Percentiles rank a stretch among this genome's conserved stretches.
phyloP scores from a whole-genome alignment of 2,329 filamentous ascomycete species.

The Exophiala phaeomuriformis region DNA sequence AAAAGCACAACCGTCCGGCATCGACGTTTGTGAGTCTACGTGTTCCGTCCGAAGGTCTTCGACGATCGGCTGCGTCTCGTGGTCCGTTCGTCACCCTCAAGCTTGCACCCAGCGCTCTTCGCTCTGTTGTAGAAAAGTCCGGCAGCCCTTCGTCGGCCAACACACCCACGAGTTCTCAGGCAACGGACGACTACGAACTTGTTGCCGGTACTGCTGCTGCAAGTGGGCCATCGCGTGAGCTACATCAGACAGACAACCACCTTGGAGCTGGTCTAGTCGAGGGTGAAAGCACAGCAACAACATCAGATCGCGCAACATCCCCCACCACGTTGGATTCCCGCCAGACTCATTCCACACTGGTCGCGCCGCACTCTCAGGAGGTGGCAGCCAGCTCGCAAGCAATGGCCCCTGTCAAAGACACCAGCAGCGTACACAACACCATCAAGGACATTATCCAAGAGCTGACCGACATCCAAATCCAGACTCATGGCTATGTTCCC shows the following conservation, averaged over 20 bases:
- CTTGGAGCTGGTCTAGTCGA: neutral
- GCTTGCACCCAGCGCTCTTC: neutral
- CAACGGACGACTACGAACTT: neutral
- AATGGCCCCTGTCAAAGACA: conserved; percentile 25
- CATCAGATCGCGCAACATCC: neutral
- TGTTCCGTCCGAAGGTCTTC: neutral
- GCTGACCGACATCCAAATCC: conserved; percentile 54
- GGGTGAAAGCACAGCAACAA: neutral
- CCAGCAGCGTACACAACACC: conserved; percentile 18
- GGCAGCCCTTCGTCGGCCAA: neutral
- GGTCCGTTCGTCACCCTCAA: conserved; percentile 1
- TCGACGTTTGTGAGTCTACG: neutral
- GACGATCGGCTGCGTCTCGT: neutral
- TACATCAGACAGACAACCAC: neutral
- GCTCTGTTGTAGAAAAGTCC: neutral
- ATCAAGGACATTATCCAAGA: conserved; percentile 54
- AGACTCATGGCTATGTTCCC: conserved; percentile 51
- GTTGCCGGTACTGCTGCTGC: conserved; percentile 1
- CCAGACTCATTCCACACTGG: neutral
- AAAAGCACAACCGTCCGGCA: neutral
- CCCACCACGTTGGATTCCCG: neutral
- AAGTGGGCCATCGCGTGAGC: neutral
- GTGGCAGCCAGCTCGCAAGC: neutral
- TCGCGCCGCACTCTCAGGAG: neutral
- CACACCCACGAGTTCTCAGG: neutral